phyloP scores from a whole-genome alignment of 2,329 filamentous ascomycete species.

The Pyricularia sp. region DNA sequence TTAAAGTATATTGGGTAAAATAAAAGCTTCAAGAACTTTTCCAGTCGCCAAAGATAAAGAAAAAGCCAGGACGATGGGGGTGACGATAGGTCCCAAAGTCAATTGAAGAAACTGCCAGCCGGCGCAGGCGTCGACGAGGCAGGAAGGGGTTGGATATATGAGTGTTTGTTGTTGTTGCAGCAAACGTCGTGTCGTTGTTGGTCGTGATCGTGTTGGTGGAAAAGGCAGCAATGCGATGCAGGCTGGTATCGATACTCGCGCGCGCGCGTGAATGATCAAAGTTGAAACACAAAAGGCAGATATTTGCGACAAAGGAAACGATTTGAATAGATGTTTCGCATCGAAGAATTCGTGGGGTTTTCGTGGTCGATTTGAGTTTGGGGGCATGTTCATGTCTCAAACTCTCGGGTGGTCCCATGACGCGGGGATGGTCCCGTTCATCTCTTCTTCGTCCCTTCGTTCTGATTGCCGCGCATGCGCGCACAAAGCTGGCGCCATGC shows the following conservation, averaged over 20 bases:
- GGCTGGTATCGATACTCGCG: not conserved
- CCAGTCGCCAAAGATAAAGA: not conserved
- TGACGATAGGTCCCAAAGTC: not conserved
- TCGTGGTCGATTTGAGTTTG: not conserved
- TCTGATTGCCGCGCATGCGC: not conserved
- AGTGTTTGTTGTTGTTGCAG: not conserved
- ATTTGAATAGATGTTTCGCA: conserved; percentile 18
- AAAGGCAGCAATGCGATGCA: not conserved
- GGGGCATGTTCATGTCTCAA: not conserved
- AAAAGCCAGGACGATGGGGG: not conserved
- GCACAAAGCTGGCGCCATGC: not conserved
- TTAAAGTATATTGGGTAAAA: not conserved
- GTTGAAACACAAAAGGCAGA: not conserved
- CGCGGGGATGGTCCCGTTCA: not conserved
- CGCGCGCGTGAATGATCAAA: not conserved
- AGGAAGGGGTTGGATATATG: not conserved
- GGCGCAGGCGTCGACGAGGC: not conserved
- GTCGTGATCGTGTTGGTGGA: not conserved
- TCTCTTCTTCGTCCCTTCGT: not conserved
- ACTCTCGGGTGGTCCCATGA: not conserved
- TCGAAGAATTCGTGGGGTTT: conserved; percentile 15
- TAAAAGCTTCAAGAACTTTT: not conserved
- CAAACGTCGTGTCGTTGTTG: not conserved
- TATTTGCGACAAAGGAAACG: conserved; percentile 15
- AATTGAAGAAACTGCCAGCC: not conserved